A percentile compares a stretch with the other conserved stretches of the same genome.
phyloP scores from a whole-genome alignment of 164 flowering plant genomes.

The Chloranthus sessilifolius region DNA sequence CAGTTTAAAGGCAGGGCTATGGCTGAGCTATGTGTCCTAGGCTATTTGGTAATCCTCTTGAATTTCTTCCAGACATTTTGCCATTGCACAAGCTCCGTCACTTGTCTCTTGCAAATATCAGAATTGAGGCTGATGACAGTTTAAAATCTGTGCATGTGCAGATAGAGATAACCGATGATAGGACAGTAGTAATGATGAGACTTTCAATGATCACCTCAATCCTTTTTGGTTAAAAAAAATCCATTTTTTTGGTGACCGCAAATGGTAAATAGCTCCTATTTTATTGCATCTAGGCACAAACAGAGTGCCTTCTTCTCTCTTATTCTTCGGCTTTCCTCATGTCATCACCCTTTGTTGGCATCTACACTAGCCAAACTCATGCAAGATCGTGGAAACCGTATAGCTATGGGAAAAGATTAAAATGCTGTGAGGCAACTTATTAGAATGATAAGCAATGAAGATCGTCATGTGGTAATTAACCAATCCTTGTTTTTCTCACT shows the following conservation, averaged over 20 bases:
- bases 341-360: conserved; percentile 96
- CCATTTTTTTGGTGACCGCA: conserved; percentile 32
- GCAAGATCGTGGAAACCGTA: conserved; percentile 86
- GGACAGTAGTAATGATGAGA: neutral
- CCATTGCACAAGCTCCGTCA: conserved; percentile 87
- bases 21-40: conserved; percentile 86
- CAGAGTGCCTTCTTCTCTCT: conserved; percentile 98
- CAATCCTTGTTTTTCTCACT: neutral
- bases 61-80: conserved; percentile 93
- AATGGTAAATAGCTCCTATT: conserved; percentile 90
- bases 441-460: conserved; percentile 97
- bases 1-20: conserved; percentile 81
- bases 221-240: neutral
- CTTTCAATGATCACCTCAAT: neutral
- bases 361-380: conserved; percentile 94
- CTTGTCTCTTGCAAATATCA: conserved; percentile 89
- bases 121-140: conserved; percentile 85
- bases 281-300: conserved; percentile 86
- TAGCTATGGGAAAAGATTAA: conserved; percentile 91
- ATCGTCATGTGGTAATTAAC: conserved; percentile 87
- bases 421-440: conserved; percentile 98
- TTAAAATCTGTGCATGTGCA: conserved; percentile 77
- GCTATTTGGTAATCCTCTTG: conserved; percentile 94
- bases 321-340: conserved; percentile 95
- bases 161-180: conserved; percentile 67